Base-by-base conservation (phyloP, 495 filamentous ascomycete species). In the Entonaema liquescens region DNA sequence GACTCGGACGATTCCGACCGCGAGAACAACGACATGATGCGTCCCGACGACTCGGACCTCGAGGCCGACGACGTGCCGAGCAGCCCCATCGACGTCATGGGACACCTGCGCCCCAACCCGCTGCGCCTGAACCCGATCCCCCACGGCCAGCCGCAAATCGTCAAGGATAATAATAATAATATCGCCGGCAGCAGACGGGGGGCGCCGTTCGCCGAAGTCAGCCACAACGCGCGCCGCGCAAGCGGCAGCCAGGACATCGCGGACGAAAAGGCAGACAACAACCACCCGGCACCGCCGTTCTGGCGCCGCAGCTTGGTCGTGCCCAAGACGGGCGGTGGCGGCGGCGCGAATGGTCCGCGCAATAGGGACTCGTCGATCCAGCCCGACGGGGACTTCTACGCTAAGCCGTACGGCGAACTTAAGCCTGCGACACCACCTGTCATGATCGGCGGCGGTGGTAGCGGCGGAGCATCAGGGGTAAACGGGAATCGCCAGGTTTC, bases 351-450 rank as follows among this genome's bases (percentile, higher is more conserved):
- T n/a, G n/a, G n/a, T n/a, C n/a, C n/a, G 15, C 64, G 55, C 74
- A 23, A 77, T 74, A 58, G 84, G 52, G 73, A 78, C 59, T 79
- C 78, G 56, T 82, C 81, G 9, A 84, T 85, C 38, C 79, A 90
- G 83, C 71, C 85, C 77, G 67, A 90, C 76, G 25, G 78, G 77
- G 58, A 84, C 81, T 85, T 85, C 77, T 83, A 81, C 65, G 70
- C 82, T 0, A 86, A 86, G 69, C 81, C 80, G 54, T 87, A 87
- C 59, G 84, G 84, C 17, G 80, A 83, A 56, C 70, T 86, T 25
- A 80, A 76, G 69, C 72, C 82, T 0, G 81, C 71, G 0, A 86
- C 82, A 28, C 83, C 83, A 61, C 84, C 85, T 1, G 70, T 88
- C 17, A 79, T 84, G 64, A 59, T 83, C 23, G 73, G 75, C n/a